A percentile compares a stretch with the other conserved stretches of the same genome.
Conservation (phyloP, 1,284 basidiomycete genomes). For the Cutaneotrichosporon arboriforme region DNA sequence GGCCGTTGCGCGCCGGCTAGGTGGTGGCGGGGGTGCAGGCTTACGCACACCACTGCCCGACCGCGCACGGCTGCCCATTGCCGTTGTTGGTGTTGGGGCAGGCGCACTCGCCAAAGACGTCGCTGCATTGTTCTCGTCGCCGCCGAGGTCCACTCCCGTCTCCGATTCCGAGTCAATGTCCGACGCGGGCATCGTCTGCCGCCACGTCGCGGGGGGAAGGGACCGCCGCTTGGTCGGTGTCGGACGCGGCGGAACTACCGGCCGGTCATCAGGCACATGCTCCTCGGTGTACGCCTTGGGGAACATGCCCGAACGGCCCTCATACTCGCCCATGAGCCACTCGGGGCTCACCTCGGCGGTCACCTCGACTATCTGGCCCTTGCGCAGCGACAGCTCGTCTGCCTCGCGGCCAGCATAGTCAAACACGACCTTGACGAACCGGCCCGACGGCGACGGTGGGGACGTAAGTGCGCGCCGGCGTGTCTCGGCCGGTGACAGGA, state of each 20-base stretch:
- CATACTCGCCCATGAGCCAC: conserved; percentile 73
- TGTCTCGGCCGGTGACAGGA: conserved; percentile 5
- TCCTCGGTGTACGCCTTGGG: conserved; percentile 65
- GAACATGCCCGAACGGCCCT: conserved; percentile 68
- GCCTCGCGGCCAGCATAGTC: conserved; percentile 61
- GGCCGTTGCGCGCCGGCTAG: conserved; percentile 40
- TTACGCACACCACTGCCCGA: conserved; percentile 49
- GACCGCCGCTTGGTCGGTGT: conserved; percentile 6
- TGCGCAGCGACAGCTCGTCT: conserved; percentile 68
- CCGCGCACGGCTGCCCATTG: conserved; percentile 39
- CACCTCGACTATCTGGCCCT: conserved; percentile 67
- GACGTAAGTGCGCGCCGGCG: conserved; percentile 35
- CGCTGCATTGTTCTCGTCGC: conserved; percentile 10
- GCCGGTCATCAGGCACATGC: conserved; percentile 32
- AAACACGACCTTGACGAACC: conserved; percentile 60
- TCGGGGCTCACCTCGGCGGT: conserved; percentile 69
- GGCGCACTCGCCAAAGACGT: conserved; percentile 10
- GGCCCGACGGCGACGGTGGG: conserved; percentile 22
- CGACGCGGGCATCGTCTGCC: conserved; percentile 9
- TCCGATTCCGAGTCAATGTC: conserved; percentile 20
- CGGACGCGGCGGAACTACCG: conserved; percentile 31
- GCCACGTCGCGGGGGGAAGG: not conserved
- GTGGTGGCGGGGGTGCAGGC: conserved; percentile 51
- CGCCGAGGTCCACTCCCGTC: conserved; percentile 24
- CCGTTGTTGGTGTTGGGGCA: conserved; percentile 18